Base-by-base conservation (phyloP, 106 monocot species). In the Allium cepa region DNA sequence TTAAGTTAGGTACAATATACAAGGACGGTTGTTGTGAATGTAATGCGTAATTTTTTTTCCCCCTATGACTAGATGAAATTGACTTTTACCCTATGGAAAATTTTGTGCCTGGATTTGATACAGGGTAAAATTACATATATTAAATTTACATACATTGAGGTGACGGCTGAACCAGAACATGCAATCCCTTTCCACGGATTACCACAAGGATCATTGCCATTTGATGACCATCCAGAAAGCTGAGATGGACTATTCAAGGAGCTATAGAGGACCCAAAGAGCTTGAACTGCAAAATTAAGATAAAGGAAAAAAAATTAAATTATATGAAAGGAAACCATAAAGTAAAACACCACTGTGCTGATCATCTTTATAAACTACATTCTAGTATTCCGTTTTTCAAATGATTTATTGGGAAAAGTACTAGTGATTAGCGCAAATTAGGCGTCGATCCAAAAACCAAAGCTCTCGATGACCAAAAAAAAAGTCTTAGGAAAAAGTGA, bases 181-280 rank as follows among this genome's bases (percentile, higher is more conserved):
- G 88, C 70, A 47, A 89, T 58, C 50, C 88, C 88, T 64, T 75
- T 75, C 88, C 88, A 89, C 26, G 82, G 79, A 55, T 89, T 77
- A 48, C 68, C 77, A 46, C 88, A 89, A 9, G 88, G 88, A 77
- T 89, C 84, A 1, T 77, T 76, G 11, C 84, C 88, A 60, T 26
- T 79, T 26, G 82, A 71, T 57, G 49, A 81, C 88, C 88, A 89
- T 26, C 79, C 80, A 28, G 81, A 69, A 8, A 89, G 82, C 52
- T 89, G 88, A 57, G 74, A 56, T 46, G 84, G 82, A 45, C 46
- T 66, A 58, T 85, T 85, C 64, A 89, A 59, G 8, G 84, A 77
- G 49, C 59, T 46, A 69, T 75, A 89, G 7, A 89, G 49, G 26
- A 82, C 62, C 50, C 72, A 74, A 61, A 89, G 79, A 47, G 79